Conservation (phyloP, 2,329 filamentous ascomycete species). For the Colletotrichum eleusines region DNA sequence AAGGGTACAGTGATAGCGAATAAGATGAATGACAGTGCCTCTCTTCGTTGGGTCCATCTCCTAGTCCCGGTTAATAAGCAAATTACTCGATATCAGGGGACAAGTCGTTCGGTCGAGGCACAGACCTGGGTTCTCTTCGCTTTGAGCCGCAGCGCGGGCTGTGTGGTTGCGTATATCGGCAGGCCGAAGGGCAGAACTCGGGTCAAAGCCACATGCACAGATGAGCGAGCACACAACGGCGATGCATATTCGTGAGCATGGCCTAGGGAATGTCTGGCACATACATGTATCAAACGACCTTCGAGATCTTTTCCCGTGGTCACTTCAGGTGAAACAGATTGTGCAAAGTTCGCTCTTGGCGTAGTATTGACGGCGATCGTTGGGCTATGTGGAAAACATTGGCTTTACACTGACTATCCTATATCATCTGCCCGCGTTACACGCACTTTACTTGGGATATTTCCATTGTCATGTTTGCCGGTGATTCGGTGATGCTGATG, state of each 20-base stretch:
- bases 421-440: neutral
- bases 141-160: constrained; percentile 27
- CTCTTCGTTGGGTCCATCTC: too few relatives aligned
- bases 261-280: neutral
- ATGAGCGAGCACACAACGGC: constrained; percentile 31
- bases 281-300: neutral
- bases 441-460: neutral
- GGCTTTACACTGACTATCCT: neutral
- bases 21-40: neutral
- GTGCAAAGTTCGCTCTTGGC: neutral
- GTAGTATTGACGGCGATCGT: neutral
- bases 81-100: constrained; percentile 22
- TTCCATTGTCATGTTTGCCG: neutral
- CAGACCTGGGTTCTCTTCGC: constrained; percentile 14
- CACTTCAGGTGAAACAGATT: neutral
- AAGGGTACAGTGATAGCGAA: neutral
- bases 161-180: constrained; percentile 18
- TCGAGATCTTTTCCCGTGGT: neutral
- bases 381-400: neutral
- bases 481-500: neutral
- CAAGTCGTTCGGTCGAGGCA: constrained; percentile 30
- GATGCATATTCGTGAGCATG: constrained; percentile 9
- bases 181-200: neutral
- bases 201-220: constrained; percentile 16
- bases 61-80: constrained; percentile 2